Evolutionary conservation across 768 basidiomycete genomes (phyloP).

Genomic region (Pleurotus cornucopiae): DNA sequence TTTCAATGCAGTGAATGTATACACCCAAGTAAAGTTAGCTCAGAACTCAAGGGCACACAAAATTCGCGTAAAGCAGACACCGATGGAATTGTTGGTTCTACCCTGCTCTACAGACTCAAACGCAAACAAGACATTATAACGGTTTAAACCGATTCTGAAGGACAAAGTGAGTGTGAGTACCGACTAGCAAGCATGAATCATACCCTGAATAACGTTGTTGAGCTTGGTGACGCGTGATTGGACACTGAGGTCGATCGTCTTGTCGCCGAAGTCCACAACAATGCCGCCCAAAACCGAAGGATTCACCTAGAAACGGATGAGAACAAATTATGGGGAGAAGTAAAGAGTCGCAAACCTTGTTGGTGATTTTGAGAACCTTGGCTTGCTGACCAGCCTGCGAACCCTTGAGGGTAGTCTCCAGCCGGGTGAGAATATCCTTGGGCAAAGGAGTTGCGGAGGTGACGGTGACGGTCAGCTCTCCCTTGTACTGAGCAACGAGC

Average conservation of each 20-base stretch:
- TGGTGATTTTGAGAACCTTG: constrained; percentile 83
- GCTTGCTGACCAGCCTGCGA: constrained; percentile 82
- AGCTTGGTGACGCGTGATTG: constrained; percentile 92
- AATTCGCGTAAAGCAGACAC: constrained; percentile 10
- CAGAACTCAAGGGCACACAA: background rate
- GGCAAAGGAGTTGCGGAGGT: constrained; percentile 83
- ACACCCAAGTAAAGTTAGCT: too few relatives aligned
- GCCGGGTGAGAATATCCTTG: constrained; percentile 66
- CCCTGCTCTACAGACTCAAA: constrained; percentile 10
- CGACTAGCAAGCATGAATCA: constrained; percentile 22
- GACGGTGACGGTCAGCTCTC: constrained; percentile 89
- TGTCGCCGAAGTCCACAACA: constrained; percentile 96
- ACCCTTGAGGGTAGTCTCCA: constrained; percentile 84
- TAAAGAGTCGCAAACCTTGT: constrained; percentile 61
- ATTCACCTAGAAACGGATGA: constrained; percentile 62
- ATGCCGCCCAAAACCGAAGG: constrained; percentile 88
- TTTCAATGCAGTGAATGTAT: too few relatives aligned
- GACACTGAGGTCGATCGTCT: constrained; percentile 95
- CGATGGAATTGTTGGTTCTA: constrained; percentile 13
- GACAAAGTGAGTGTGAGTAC: constrained; percentile 3
- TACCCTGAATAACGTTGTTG: constrained; percentile 83
- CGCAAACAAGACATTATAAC: background rate
- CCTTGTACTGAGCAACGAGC: constrained; percentile 84
- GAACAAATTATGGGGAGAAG: constrained; percentile 7
- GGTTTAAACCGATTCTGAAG: constrained; percentile 35